Percentiles rank a stretch among this genome's conserved stretches.
Evolutionary conservation across 2,329 filamentous ascomycete genomes (phyloP).

Genomic region (Ophiostoma sp.): DNA sequence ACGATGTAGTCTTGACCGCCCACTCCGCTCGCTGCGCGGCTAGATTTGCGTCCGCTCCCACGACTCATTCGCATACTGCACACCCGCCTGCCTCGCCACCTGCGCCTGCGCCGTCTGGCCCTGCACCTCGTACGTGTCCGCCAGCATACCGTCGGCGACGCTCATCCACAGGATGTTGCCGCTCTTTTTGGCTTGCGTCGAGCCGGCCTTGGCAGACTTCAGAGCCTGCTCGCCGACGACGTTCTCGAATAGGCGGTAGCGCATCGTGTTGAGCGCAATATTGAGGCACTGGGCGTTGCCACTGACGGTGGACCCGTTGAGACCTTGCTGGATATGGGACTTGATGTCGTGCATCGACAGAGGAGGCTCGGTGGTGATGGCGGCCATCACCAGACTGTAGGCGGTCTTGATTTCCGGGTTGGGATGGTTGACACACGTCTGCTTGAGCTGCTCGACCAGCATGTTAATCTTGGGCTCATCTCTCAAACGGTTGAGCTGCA

Average conservation of each 20-base stretch:
- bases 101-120: slow-evolving; percentile 50
- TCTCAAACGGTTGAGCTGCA: slow-evolving; percentile 61
- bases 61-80: slow-evolving; percentile 45
- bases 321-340: slow-evolving; percentile 70
- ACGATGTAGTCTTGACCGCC: too few species aligned
- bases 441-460: slow-evolving; percentile 65
- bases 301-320: slow-evolving; percentile 67
- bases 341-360: slow-evolving; percentile 75
- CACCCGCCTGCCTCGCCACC: slow-evolving; percentile 45
- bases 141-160: slow-evolving; percentile 76
- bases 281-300: slow-evolving; percentile 78
- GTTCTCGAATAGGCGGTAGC: slow-evolving; percentile 75
- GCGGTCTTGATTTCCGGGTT: slow-evolving; percentile 76
- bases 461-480: slow-evolving; percentile 59
- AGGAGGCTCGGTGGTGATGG: slow-evolving; percentile 61
- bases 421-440: slow-evolving; percentile 66
- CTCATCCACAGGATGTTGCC: slow-evolving; percentile 76
- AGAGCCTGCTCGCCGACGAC: slow-evolving; percentile 78
- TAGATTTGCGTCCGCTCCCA: slow-evolving; percentile 37
- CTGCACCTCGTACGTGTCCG: slow-evolving; percentile 71
- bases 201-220: slow-evolving; percentile 71
- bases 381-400: slow-evolving; percentile 73
- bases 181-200: slow-evolving; percentile 66
- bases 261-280: slow-evolving; percentile 83
- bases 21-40: neutral